phyloP scores from a whole-genome alignment of 257 asterid species.

The Plantago ovata region DNA sequence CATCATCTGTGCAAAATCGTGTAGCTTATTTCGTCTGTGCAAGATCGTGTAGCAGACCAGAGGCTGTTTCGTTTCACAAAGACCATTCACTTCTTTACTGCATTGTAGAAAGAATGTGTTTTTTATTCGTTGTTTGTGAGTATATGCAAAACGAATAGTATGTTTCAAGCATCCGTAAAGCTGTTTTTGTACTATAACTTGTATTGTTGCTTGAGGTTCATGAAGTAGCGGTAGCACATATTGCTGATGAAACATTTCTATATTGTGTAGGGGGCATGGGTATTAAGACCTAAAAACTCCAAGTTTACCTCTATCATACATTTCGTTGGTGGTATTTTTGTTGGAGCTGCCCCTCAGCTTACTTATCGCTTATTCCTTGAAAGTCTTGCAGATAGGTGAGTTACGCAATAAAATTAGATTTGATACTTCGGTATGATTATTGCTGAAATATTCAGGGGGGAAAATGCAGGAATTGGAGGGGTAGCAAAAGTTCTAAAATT shows the following conservation, averaged over 20 bases:
- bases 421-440: slow-evolving; percentile 5
- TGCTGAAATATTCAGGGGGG: background rate
- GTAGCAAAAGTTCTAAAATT: no score
- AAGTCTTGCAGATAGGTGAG: slow-evolving; percentile 79
- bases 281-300: slow-evolving; percentile 59
- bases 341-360: slow-evolving; percentile 98
- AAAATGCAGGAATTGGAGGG: no score
- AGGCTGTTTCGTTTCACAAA: background rate
- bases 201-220: background rate
- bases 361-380: slow-evolving; percentile 89
- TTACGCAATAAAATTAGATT: slow-evolving; percentile 9
- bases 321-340: slow-evolving; percentile 92
- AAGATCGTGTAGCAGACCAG: no score
- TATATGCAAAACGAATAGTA: background rate
- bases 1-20: no score
- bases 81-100: background rate
- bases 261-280: slow-evolving; percentile 83
- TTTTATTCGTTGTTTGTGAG: background rate
- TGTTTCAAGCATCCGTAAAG: background rate
- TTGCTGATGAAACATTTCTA: slow-evolving; percentile 14
- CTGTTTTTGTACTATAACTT: background rate
- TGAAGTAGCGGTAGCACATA: background rate
- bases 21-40: no score
- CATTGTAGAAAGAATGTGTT: background rate
- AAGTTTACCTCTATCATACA: slow-evolving; percentile 56